phyloP scores from a whole-genome alignment of 2,329 filamentous ascomycete species.

The Neocatenulostroma microsporum region DNA sequence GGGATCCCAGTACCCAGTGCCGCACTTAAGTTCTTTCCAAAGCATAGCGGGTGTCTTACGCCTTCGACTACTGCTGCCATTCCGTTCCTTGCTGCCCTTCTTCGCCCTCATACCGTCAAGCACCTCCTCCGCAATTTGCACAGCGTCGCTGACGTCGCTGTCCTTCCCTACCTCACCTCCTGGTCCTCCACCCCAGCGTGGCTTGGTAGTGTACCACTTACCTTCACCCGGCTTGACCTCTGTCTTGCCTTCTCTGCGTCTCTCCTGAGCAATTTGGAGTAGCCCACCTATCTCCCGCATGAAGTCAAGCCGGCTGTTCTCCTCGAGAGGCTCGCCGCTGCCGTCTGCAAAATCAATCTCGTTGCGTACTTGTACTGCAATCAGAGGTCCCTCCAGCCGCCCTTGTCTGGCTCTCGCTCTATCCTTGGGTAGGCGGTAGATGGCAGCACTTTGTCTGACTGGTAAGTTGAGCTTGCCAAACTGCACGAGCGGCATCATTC shows the following conservation, averaged over 20 bases:
- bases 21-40: slow-evolving; percentile 46
- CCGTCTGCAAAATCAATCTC: slow-evolving; percentile 38
- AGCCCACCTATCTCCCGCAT: slow-evolving; percentile 52
- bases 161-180: slow-evolving; percentile 37
- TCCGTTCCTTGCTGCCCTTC: slow-evolving; percentile 25
- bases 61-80: too few species aligned
- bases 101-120: slow-evolving; percentile 25
- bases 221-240: slow-evolving; percentile 47
- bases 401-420: slow-evolving; percentile 46
- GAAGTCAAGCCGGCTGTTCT: slow-evolving; percentile 41
- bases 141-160: slow-evolving; percentile 18
- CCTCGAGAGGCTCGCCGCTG: slow-evolving; percentile 28
- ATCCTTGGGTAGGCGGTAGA: slow-evolving; percentile 48
- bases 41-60: slow-evolving; percentile 40
- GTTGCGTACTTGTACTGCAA: slow-evolving; percentile 48
- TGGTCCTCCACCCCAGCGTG: slow-evolving; percentile 50
- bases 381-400: slow-evolving; percentile 50
- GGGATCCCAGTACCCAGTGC: slow-evolving; percentile 49
- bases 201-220: slow-evolving; percentile 53
- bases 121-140: slow-evolving; percentile 27
- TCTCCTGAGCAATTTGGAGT: slow-evolving; percentile 53
- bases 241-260: slow-evolving; percentile 46
- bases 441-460: slow-evolving; percentile 47
- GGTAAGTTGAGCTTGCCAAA: slow-evolving; percentile 43
- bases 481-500: slow-evolving; percentile 38